Percentiles rank a stretch among this genome's conserved stretches.
phyloP scores from a whole-genome alignment of 805 yeast genomes.

The Teunomyces barrocoloradensis region DNA sequence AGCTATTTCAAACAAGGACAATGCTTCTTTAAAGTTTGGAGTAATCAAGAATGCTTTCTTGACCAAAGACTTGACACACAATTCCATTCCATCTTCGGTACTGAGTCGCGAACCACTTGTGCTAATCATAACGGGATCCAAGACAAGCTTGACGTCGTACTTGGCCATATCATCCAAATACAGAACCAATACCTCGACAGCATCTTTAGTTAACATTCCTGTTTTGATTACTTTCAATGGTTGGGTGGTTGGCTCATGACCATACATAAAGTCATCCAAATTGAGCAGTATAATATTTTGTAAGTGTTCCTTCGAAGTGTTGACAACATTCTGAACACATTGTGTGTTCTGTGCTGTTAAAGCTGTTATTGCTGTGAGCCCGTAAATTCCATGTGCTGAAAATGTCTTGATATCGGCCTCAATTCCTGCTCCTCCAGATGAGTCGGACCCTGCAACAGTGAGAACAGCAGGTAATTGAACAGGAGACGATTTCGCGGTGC shows the following conservation, averaged over 20 bases:
- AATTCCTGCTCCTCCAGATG: conserved; percentile 89
- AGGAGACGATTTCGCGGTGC: background rate
- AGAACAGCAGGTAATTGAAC: conserved; percentile 16
- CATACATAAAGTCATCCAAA: conserved; percentile 53
- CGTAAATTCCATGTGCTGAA: conserved; percentile 72
- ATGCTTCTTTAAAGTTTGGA: conserved; percentile 74
- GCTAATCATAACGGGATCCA: conserved; percentile 85
- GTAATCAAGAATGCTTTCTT: conserved; percentile 61
- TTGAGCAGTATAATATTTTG: conserved; percentile 49
- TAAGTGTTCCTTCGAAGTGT: conserved; percentile 45
- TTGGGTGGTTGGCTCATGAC: conserved; percentile 17
- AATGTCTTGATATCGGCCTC: conserved; percentile 86
- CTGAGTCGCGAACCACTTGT: conserved; percentile 70
- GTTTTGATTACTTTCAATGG: conserved; percentile 68
- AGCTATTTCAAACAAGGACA: conserved; percentile 31
- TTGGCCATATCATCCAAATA: conserved; percentile 30
- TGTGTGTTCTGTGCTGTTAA: conserved; percentile 76
- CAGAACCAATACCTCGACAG: conserved; percentile 46
- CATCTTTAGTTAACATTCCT: conserved; percentile 66
- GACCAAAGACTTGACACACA: conserved; percentile 44
- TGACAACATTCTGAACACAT: conserved; percentile 42
- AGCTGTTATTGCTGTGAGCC: conserved; percentile 73
- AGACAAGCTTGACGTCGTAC: conserved; percentile 41
- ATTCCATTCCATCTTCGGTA: conserved; percentile 43
- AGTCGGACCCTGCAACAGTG: conserved; percentile 71